Base-by-base conservation (phyloP, 2,329 filamentous ascomycete species). In the Arthrocladium fulminans region DNA sequence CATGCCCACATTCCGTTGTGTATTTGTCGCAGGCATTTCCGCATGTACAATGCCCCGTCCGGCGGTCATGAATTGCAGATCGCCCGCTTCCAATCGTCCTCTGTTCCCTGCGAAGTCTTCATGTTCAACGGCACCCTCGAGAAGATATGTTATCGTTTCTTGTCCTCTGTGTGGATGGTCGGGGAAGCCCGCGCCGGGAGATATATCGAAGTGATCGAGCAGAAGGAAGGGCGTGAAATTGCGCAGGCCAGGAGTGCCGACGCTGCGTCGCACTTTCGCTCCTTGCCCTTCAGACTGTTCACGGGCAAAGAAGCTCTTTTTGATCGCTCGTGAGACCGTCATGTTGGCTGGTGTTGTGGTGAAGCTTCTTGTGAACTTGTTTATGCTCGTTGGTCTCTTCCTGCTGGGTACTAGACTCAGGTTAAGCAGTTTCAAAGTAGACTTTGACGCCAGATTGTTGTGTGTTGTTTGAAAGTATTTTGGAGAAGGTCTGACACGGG, bases 1-100 rank as follows among this genome's bases (percentile, higher is more conserved):
- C 69, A 97, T 79, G 27, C 90, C 90, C 47, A 94, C 76, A 65
- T 89, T 95, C 44, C 86, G 86, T 63, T 92, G 86, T 1, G 74
- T 65, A 63, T 88, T 87, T 61, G 86, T 80, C 47, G 79, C 77
- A 8, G 90, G 90, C 88, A 97, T 96, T 69, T 97, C 90, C 30
- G 89, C 87, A 67, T 97, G 92, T 66, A 96, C 85, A 60, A 97
- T 94, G 35, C 90, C 90, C 17, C 77, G 74, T 3, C 90, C 90
- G 1, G 90, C 90, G 0, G 90, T 96, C 92, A 97, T 97, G 74
- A 97, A 97, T 64, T 97, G 90, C 41, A 97, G 70, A 63, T 96
- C 90, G n/a, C 90, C 90, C 0, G 84, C 69, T 52, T 83, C 76
- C 57, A 97, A 87, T 2, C 85, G 92, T 50, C 90, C 92, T 43